These are phyloP conservation scores for Podaxis sp. DNA, from an alignment of 768 basidiomycete genomes.

Conservation along the genomic window DNA sequence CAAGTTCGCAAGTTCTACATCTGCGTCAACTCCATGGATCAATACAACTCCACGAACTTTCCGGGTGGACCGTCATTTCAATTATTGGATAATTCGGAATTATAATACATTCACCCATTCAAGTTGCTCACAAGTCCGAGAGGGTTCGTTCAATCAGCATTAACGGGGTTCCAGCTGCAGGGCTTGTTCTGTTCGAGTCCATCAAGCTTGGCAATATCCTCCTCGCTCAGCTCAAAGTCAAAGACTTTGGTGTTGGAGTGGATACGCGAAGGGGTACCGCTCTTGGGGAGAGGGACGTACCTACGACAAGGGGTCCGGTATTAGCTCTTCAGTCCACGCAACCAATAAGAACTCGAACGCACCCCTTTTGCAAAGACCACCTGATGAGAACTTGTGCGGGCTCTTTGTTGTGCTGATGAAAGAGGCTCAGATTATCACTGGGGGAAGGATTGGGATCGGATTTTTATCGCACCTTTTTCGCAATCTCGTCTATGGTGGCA, in stretches of 20 bases:
- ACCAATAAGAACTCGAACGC: conserved; percentile 19
- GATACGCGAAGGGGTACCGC: conserved; percentile 15
- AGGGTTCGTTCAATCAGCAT: conserved; percentile 2
- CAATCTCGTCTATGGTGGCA: conserved; percentile 12
- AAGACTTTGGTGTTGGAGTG: conserved; percentile 12
- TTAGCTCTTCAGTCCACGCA: not conserved
- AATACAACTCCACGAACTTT: not conserved
- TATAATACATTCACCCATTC: not conserved
- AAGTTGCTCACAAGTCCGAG: not conserved
- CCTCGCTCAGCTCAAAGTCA: conserved; percentile 15
- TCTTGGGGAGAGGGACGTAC: conserved; percentile 15
- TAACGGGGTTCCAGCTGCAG: conserved; percentile 17
- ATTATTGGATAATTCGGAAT: not conserved
- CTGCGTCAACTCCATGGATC: too few relatives aligned
- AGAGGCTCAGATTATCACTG: not conserved
- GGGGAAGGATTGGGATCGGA: too few relatives aligned
- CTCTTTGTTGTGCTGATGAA: conserved; percentile 49
- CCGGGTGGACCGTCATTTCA: not conserved
- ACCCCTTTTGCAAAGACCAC: conserved; percentile 86
- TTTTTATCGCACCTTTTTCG: conserved; percentile 5
- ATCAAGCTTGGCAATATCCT: conserved; percentile 15
- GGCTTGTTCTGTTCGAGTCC: conserved; percentile 10
- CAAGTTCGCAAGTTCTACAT: not conserved
- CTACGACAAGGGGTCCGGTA: not conserved
- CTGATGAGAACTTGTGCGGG: conserved; percentile 78